Conservation (phyloP, 2,329 filamentous ascomycete species). For the Xylariomycetidae sp. region DNA sequence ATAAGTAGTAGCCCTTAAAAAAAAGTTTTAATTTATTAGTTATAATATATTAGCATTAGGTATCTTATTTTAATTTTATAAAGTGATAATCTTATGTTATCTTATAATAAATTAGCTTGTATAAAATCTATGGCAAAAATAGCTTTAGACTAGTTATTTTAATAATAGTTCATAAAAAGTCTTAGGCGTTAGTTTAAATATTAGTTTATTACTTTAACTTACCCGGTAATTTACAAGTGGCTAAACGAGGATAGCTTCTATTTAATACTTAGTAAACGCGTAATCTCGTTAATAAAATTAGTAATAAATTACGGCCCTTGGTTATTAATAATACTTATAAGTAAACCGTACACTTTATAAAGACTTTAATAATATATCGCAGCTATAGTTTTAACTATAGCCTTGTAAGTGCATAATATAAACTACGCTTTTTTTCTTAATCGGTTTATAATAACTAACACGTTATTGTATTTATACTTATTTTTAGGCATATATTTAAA, state of each 20-base stretch:
- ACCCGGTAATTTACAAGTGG: background rate
- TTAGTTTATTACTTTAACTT: background rate
- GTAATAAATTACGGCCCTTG: background rate
- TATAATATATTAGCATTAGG: background rate
- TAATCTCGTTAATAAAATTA: constrained; percentile 4
- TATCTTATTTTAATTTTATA: background rate
- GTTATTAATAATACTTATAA: background rate
- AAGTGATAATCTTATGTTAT: background rate
- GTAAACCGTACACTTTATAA: background rate
- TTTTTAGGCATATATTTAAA: background rate
- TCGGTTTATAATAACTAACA: background rate
- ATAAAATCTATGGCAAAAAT: background rate
- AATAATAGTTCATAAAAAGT: constrained; percentile 2
- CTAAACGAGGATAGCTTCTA: constrained; percentile 1
- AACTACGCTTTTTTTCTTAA: background rate
- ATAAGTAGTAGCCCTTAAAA: background rate
- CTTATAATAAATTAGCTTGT: background rate
- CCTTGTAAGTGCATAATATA: constrained; percentile 1
- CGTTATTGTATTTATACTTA: background rate
- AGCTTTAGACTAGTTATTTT: constrained; percentile 1
- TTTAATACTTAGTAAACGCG: background rate
- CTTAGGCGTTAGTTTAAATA: background rate
- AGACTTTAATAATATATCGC: background rate
- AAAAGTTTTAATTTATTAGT: background rate
- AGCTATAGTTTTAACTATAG: background rate